These are phyloP conservation scores for Microdochium paspali DNA, from an alignment of 2,329 filamentous ascomycete genomes.

Conservation along the genomic window DNA sequence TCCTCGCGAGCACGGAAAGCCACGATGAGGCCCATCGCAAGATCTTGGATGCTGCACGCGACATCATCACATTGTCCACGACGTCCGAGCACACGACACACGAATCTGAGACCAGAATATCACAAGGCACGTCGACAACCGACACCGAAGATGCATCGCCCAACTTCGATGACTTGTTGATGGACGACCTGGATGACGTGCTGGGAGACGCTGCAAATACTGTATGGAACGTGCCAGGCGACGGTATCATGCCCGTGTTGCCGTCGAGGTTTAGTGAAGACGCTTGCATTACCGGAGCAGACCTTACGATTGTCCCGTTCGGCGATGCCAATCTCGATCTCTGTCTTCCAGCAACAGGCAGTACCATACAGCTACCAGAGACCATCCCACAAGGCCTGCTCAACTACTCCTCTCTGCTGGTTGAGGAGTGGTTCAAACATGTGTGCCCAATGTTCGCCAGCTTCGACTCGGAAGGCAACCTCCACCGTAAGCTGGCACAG, in stretches of 20 bases:
- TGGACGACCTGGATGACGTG: constrained; percentile 5
- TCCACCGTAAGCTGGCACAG: constrained; percentile 26
- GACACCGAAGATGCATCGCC: neutral
- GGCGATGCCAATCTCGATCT: constrained; percentile 1
- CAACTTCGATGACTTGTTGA: constrained; percentile 3
- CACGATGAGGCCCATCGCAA: neutral
- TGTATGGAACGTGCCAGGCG: constrained; percentile 4
- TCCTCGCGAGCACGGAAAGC: constrained; percentile 1
- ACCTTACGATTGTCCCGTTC: neutral
- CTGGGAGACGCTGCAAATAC: constrained; percentile 6
- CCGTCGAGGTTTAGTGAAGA: neutral
- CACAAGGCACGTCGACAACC: neutral
- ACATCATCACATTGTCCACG: neutral
- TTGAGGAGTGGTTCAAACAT: constrained; percentile 27
- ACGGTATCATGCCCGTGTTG: neutral
- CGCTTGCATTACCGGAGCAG: neutral
- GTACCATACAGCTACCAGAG: constrained; percentile 7
- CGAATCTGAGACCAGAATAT: neutral
- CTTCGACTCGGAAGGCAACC: constrained; percentile 26
- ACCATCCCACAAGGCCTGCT: constrained; percentile 3
- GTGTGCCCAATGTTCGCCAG: constrained; percentile 31
- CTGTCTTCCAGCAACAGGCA: neutral
- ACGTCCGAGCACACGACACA: neutral
- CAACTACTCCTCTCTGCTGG: constrained; percentile 21
- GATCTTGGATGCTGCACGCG: neutral